Percentiles rank a stretch among this genome's conserved stretches.
phyloP scores from a whole-genome alignment of 2,329 filamentous ascomycete genomes.

The Lomentospora prolificans region DNA sequence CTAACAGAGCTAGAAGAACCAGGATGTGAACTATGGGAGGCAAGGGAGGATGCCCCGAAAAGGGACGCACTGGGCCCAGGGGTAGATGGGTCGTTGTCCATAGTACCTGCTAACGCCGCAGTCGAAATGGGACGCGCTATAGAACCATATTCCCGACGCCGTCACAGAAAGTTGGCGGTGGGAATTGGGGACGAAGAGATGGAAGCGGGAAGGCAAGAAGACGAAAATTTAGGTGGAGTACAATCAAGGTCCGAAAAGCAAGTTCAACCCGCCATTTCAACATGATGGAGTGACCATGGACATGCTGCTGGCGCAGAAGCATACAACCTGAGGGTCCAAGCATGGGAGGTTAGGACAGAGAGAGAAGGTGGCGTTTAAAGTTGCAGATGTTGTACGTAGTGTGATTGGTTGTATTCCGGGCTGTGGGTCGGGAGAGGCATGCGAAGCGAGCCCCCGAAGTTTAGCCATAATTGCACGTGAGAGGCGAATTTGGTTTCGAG shows the following conservation, averaged over 20 bases:
- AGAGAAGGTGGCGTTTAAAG: slow-evolving; percentile 4
- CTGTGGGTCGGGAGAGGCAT: background rate
- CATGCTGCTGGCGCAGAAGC: slow-evolving; percentile 21
- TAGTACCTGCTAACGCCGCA: background rate
- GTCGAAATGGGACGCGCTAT: background rate
- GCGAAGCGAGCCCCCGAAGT: background rate
- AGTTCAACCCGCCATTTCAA: background rate
- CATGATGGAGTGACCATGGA: background rate
- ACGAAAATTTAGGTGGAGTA: background rate
- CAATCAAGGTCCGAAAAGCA: background rate
- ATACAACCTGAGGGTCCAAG: slow-evolving; percentile 9
- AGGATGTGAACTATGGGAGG: slow-evolving; percentile 1
- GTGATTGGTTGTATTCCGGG: background rate
- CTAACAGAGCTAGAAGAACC: slow-evolving; percentile 18
- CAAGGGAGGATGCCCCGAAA: background rate
- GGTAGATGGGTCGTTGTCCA: background rate
- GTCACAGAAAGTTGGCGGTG: background rate
- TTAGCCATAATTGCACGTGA: background rate
- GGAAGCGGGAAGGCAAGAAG: background rate
- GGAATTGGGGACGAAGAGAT: background rate
- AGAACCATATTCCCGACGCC: background rate
- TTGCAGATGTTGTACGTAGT: background rate
- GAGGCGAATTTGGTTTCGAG: slow-evolving; percentile 23
- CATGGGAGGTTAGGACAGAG: background rate
- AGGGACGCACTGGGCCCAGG: background rate